These are phyloP conservation scores for Grosmannia clavigera DNA, from an alignment of 2,329 filamentous ascomycete species.

Conservation along the genomic window DNA sequence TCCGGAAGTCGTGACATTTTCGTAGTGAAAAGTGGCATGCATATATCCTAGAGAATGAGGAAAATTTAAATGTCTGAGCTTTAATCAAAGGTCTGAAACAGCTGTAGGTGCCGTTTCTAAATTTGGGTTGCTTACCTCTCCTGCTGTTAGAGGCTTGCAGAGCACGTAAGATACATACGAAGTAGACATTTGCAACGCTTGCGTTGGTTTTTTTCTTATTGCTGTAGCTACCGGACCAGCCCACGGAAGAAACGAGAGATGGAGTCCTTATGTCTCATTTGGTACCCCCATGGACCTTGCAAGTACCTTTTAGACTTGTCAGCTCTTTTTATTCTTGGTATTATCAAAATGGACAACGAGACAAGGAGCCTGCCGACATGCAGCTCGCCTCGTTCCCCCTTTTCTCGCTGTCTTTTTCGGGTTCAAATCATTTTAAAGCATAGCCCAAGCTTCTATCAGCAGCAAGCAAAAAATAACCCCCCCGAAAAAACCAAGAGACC, in stretches of 20 bases:
- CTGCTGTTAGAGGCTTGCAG: background rate
- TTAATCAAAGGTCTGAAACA: background rate
- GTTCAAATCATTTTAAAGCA: background rate
- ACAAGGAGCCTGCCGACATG: background rate
- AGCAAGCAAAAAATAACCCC: background rate
- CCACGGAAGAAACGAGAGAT: background rate
- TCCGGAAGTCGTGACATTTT: background rate
- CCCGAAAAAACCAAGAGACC: background rate
- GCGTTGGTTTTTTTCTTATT: background rate
- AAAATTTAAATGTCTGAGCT: background rate
- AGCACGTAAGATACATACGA: background rate
- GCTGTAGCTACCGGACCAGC: background rate
- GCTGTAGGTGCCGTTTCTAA: too few relatives aligned
- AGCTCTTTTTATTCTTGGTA: background rate
- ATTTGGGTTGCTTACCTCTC: background rate
- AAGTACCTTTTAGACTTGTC: background rate
- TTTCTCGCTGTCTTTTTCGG: background rate
- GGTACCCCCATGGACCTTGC: background rate
- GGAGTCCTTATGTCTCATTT: background rate
- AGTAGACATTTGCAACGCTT: background rate
- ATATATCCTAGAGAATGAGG: background rate
- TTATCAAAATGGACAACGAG: background rate
- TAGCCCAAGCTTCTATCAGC: background rate
- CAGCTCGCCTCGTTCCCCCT: background rate
- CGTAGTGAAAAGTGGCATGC: too few relatives aligned